phyloP scores from a whole-genome alignment of 495 filamentous ascomycete genomes.

The Parmelia sp. region DNA sequence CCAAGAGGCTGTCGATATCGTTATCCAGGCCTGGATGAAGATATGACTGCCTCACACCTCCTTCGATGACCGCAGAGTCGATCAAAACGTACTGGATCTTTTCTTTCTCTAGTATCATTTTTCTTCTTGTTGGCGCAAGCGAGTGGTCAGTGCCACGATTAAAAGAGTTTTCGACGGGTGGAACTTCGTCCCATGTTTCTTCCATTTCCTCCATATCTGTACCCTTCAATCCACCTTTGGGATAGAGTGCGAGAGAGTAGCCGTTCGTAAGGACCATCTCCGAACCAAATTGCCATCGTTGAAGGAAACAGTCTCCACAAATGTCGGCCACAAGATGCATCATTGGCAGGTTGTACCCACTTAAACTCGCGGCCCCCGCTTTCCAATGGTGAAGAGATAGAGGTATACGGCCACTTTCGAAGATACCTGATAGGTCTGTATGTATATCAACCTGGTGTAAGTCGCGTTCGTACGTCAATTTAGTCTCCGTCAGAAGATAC shows the following conservation, averaged over 20 bases:
- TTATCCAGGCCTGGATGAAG: conserved; percentile 16
- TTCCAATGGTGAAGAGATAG: conserved; percentile 64
- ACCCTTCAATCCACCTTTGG: conserved; percentile 38
- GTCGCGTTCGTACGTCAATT: conserved; percentile 51
- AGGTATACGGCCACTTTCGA: conserved; percentile 52
- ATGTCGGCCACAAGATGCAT: conserved; percentile 52
- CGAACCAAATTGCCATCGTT: conserved; percentile 54
- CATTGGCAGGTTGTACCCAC: conserved; percentile 48
- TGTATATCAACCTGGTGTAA: conserved; percentile 60
- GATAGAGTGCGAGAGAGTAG: conserved; percentile 54
- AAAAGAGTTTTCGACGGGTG: conserved; percentile 18
- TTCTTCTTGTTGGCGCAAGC: conserved; percentile 20
- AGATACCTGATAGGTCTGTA: conserved; percentile 55
- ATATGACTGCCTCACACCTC: conserved; percentile 24
- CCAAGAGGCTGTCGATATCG: conserved; percentile 23
- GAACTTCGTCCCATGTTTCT: conserved; percentile 54
- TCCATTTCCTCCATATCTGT: conserved; percentile 53
- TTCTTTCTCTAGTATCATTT: conserved; percentile 17
- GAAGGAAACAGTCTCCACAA: conserved; percentile 57
- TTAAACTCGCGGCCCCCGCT: conserved; percentile 43
- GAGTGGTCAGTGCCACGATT: conserved; percentile 25
- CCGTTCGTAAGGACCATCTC: conserved; percentile 58
- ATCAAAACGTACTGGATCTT: conserved; percentile 23
- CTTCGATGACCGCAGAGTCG: conserved; percentile 16
- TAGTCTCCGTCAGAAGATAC: conserved; percentile 47